Evolutionary conservation across 169 alveolate species (phyloP).

Genomic region (Plasmodium fragile): DNA sequence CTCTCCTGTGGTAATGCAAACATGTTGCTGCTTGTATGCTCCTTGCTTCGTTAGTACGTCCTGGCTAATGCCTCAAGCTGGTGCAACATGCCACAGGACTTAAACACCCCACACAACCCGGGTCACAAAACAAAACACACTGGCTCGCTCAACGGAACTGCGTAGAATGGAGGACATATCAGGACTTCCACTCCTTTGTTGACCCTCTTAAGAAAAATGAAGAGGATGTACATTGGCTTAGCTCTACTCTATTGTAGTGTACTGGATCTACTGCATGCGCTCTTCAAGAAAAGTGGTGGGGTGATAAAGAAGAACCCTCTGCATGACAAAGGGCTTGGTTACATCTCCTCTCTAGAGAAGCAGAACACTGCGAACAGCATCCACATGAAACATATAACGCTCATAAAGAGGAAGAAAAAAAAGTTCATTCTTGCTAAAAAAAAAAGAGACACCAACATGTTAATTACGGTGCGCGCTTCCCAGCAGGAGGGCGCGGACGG

Average conservation of each 20-base stretch:
- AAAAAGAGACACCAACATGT: constrained; percentile 6
- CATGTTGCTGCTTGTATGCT: not conserved
- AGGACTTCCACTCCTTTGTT: not conserved
- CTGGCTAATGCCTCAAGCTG: not conserved
- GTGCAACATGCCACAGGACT: not conserved
- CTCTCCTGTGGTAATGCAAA: not conserved
- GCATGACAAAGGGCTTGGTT: not conserved
- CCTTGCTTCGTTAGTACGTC: not conserved
- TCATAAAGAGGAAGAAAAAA: constrained; percentile 36
- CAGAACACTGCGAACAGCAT: constrained; percentile 7
- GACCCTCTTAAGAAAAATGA: constrained; percentile 6
- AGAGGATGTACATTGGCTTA: not conserved
- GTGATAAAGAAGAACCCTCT: not conserved
- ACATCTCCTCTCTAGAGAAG: constrained; percentile 56
- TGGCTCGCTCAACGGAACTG: not conserved
- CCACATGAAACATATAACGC: constrained; percentile 7
- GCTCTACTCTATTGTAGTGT: not conserved
- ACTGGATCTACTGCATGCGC: not conserved
- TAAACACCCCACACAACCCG: not conserved
- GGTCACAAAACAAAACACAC: not conserved
- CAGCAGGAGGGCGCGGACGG: not conserved
- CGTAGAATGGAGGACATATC: not conserved
- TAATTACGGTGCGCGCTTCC: not conserved
- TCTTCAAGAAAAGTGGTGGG: not conserved
- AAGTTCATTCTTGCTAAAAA: constrained; percentile 36